Evolutionary conservation across 768 basidiomycete genomes (phyloP), one percentile per base, ranked within the genome.

Genomic region (Tricholoma terreum): DNA sequence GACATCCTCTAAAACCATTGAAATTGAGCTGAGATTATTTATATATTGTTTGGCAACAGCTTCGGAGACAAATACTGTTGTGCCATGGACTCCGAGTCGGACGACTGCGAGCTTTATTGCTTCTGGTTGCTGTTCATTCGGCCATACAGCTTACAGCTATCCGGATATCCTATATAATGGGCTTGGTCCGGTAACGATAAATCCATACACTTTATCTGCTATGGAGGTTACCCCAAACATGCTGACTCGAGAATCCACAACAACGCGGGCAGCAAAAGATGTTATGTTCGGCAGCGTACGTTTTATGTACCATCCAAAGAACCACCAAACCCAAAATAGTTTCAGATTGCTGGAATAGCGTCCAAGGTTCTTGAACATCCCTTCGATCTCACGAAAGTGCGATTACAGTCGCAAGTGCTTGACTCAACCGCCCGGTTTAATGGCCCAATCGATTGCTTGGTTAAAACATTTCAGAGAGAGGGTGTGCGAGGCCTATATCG

Each of bases 301-400:
- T 54, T 14, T 45, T 53, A 33, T 45, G 19, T 55, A 34, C 12
- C 36, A 7, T 48, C 35, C 21, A 3, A 1, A 33, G 22, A 22
- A 22, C 10, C 11, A 8, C 14, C 14, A 11, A 12, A 4, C 10
- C 12, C 51, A 40, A 50, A 34, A 30, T 35, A 6, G 38, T 17
- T 22, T 21, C 49, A 93, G 92, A 73, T 85, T 55, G 92, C 94
- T 55, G 95, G 95, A 22, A 93, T 96, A 78, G 77, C 83, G 8
- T 87, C 94, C 9, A 79, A 80, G 63, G 77, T 94, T 14, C 87
- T 97, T 60, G 94, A 96, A 74, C 93, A 97, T 69, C 96, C 96
- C 0, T 94, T 96, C 66, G 95, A 98, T 72, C 82, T 98, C 34
- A 89, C 93, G 55, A 98, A 97, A 75, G 95, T 97, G 57, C 84